Evolutionary conservation across 2,329 filamentous ascomycete species (phyloP).

Genomic region (Pestalotiopsis sp.): DNA sequence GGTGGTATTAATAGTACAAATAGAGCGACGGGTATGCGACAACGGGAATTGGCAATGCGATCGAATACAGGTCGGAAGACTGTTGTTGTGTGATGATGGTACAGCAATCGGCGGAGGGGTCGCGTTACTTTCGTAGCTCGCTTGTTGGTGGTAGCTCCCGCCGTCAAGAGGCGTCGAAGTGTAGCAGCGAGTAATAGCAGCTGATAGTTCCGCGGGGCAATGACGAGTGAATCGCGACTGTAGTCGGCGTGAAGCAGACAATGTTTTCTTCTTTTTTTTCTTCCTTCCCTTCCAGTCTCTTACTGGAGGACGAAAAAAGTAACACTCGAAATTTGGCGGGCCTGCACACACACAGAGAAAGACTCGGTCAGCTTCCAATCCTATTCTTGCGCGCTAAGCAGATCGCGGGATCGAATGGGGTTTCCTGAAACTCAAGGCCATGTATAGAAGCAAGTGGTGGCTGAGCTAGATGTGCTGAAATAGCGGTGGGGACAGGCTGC

Average conservation of each 20-base stretch:
- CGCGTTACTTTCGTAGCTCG: not conserved
- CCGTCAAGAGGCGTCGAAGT: not conserved
- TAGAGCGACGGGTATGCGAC: not conserved
- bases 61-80: not conserved
- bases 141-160: not conserved
- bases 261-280: not conserved
- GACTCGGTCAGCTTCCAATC: not conserved
- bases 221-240: not conserved
- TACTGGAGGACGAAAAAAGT: not conserved
- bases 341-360: not conserved
- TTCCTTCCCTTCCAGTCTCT: not conserved
- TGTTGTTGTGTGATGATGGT: not conserved
- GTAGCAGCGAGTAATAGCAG: not conserved
- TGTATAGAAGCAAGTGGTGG: slow-evolving; percentile 4
- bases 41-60: not conserved
- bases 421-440: not conserved
- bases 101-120: not conserved
- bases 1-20: not conserved
- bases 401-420: not conserved
- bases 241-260: not conserved
- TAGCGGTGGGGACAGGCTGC: slow-evolving; percentile 1
- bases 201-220: not conserved
- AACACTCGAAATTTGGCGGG: not conserved
- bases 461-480: not conserved
- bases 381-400: slow-evolving; percentile 2